Conservation (phyloP, 768 basidiomycete species). For the Leccinum barrowsii region DNA sequence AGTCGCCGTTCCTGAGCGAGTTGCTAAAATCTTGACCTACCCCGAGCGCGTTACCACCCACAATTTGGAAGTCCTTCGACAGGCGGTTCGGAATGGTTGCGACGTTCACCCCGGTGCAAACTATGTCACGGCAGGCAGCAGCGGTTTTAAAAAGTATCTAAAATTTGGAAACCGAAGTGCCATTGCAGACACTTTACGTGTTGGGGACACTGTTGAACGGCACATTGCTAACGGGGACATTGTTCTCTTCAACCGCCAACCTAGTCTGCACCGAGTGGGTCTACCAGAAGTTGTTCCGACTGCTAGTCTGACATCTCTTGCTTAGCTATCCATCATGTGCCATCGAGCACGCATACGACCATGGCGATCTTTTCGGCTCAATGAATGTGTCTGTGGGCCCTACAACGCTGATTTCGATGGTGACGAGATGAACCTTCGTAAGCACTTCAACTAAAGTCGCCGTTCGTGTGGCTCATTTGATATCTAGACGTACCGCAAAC, state of each 20-base stretch:
- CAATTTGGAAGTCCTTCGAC: conserved; percentile 74
- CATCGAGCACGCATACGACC: conserved; percentile 95
- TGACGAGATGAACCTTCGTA: conserved; percentile 99
- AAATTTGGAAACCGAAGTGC: conserved; percentile 80
- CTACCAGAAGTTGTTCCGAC: not conserved
- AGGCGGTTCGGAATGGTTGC: conserved; percentile 82
- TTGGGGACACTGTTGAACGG: conserved; percentile 93
- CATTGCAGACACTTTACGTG: conserved; percentile 75
- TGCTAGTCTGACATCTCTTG: conserved; percentile 5
- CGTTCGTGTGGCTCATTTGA: not conserved
- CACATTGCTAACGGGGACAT: conserved; percentile 95
- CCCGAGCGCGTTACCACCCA: conserved; percentile 95
- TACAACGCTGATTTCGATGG: conserved; percentile 99
- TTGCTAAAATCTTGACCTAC: conserved; percentile 93
- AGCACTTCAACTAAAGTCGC: conserved; percentile 26
- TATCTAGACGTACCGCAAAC: conserved; percentile 92
- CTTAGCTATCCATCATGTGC: conserved; percentile 95
- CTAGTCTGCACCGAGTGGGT: conserved; percentile 89
- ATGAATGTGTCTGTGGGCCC: conserved; percentile 98
- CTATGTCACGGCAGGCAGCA: conserved; percentile 80
- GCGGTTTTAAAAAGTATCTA: conserved; percentile 80
- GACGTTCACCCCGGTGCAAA: conserved; percentile 95
- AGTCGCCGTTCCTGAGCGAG: conserved; percentile 94
- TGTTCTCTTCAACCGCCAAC: conserved; percentile 97
- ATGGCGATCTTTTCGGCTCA: conserved; percentile 95